Evolutionary conservation across 75 land plant genomes (phyloP), one percentile per base, ranked within the genome.

Genomic region (Chamaecyparis obtusa): DNA sequence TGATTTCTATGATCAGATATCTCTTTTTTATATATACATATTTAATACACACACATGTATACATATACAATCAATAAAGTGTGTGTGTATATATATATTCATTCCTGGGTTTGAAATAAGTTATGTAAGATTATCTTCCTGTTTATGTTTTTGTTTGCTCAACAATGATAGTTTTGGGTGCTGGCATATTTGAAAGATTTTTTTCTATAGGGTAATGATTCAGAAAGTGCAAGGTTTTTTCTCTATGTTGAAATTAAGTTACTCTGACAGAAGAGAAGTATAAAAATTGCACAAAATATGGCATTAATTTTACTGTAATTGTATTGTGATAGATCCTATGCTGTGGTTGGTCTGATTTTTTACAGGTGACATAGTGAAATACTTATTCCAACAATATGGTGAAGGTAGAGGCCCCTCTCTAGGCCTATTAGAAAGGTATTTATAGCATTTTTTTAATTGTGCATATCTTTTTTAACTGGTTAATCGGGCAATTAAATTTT

Each of bases 361-460:
- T 37, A 36, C 83, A 95, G 99, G 94, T 84, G 97, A 97, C 41
- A 96, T 96, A 79, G 98, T 96, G 15, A 97, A 94, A 49, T 97
- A 97, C 87, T 91, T 96, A 8, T 97, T 94, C 87, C 77, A 88
- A 51, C 87, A 96, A 55, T 97, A 97, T 92, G 99, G 97, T 54
- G 86, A 87, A 74, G 96, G 95, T 43, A 93, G 87, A 67, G 86
- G 88, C 30, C 97, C 96, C 16, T 94, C 97, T 21, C 43, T 85
- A 76, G 97, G 99, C 36, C 93, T 97, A 14, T 90, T 96, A 79
- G 99, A 92, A 87, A 97, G 99, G 99, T 96, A 88, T 27, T 41
- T 44, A 44, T 81, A n/a, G 14, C 27, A 44, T 27, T n/a, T 46
- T 51, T 44, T 24, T 81, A 27, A 11, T 4, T 27, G 48, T 46